Conservation (phyloP, 2,329 filamentous ascomycete genomes). For the Phaeosphaeriaceae sp. region DNA sequence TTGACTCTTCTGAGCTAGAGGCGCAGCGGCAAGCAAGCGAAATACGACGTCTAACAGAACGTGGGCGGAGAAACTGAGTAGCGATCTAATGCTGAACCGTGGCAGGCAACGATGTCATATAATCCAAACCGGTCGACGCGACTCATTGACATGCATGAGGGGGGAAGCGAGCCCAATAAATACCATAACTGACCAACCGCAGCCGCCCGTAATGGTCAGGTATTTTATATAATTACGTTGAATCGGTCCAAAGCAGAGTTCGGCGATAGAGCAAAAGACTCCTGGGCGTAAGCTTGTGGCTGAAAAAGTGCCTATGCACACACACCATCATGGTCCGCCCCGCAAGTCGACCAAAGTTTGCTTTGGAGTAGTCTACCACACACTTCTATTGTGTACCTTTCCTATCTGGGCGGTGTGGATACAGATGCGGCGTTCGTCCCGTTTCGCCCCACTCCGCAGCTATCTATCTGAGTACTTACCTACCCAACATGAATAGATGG, state of each 20-base stretch:
- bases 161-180: conserved; percentile 18
- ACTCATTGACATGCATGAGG: conserved; percentile 24
- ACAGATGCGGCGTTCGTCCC: conserved; percentile 10
- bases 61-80: conserved; percentile 1
- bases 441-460: conserved; percentile 16
- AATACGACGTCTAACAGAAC: too few species aligned
- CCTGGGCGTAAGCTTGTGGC: conserved; percentile 18
- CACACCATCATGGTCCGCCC: conserved; percentile 22
- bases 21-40: too few species aligned
- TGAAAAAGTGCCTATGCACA: conserved; percentile 12
- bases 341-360: conserved; percentile 18
- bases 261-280: too few species aligned
- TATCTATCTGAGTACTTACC: too few species aligned
- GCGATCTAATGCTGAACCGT: conserved; percentile 8
- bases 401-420: neutral
- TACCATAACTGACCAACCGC: neutral
- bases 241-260: too few species aligned
- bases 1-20: too few species aligned
- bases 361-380: too few species aligned
- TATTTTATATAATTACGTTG: neutral
- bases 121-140: conserved; percentile 12
- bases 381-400: too few species aligned
- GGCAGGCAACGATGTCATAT: conserved; percentile 22
- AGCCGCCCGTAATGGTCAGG: neutral
- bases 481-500: neutral